phyloP scores from a whole-genome alignment of 257 asterid genomes.

The Solanum megistacrolobum region DNA sequence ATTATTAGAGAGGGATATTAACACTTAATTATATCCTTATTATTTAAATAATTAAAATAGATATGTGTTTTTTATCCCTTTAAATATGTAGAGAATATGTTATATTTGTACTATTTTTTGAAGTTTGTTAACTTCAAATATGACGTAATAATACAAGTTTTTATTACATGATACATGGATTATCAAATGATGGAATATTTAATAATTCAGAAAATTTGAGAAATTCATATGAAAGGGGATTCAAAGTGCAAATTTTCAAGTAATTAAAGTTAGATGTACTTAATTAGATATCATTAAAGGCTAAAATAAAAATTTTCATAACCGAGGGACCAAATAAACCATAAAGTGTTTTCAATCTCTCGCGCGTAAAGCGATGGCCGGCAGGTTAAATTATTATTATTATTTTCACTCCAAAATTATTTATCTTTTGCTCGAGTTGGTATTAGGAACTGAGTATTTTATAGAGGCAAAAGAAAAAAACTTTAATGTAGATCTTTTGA shows the following conservation, averaged over 20 bases:
- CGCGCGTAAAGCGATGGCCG: neutral
- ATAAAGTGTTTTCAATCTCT: neutral
- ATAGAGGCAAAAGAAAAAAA: neutral
- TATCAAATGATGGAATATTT: neutral
- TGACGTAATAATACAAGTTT: neutral
- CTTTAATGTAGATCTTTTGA: neutral
- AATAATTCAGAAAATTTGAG: neutral
- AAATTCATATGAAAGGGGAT: neutral
- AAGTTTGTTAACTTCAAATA: neutral
- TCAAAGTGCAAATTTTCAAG: neutral
- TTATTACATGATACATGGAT: neutral
- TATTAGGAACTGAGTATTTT: too few relatives aligned
- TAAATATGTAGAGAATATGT: neutral
- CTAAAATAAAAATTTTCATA: neutral
- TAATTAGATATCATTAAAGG: neutral
- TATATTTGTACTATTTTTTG: neutral
- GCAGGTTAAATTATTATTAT: neutral
- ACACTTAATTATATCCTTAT: neutral
- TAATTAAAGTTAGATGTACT: neutral
- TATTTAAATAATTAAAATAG: neutral
- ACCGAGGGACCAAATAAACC: neutral
- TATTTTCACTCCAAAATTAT: neutral
- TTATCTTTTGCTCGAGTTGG: neutral
- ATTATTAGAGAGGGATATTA: neutral
- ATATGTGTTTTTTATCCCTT: neutral